Evolutionary conservation across 768 basidiomycete genomes (phyloP).

Genomic region (Russula griseocarnosa): DNA sequence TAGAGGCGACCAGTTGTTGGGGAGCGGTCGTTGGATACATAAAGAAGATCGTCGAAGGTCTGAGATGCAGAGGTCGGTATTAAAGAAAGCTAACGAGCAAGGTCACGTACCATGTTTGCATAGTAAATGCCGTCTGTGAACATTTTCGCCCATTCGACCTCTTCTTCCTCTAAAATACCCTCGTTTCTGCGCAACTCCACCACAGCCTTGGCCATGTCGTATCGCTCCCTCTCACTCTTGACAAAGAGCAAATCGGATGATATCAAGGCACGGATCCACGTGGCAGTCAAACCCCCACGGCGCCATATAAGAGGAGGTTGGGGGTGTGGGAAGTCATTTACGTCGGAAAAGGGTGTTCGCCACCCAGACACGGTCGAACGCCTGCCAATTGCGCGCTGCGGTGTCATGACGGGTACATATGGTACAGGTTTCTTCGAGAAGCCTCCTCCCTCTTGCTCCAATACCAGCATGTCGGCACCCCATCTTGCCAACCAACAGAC

Average conservation of each 20-base stretch:
- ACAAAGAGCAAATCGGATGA: slow-evolving; percentile 80
- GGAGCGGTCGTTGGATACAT: slow-evolving; percentile 70
- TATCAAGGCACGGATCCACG: slow-evolving; percentile 70
- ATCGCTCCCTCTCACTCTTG: slow-evolving; percentile 71
- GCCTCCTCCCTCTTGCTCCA: slow-evolving; percentile 45
- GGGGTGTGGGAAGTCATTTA: slow-evolving; percentile 21
- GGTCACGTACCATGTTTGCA: slow-evolving; percentile 66
- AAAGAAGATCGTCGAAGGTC: slow-evolving; percentile 75
- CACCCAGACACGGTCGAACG: slow-evolving; percentile 20
- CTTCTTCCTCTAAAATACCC: slow-evolving; percentile 57
- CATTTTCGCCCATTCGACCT: slow-evolving; percentile 62
- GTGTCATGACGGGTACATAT: slow-evolving; percentile 8
- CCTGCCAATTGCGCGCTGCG: slow-evolving; percentile 15
- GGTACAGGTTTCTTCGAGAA: slow-evolving; percentile 11
- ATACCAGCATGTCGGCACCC: slow-evolving; percentile 72
- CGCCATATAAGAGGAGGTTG: slow-evolving; percentile 60
- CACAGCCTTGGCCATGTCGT: slow-evolving; percentile 68
- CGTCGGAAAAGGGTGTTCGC: slow-evolving; percentile 4
- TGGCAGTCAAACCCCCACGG: slow-evolving; percentile 65
- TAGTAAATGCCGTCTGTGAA: slow-evolving; percentile 82
- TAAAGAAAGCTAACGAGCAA: slow-evolving; percentile 10
- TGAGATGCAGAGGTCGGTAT: slow-evolving; percentile 34
- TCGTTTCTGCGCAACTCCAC: slow-evolving; percentile 66
- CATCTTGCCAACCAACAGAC: slow-evolving; percentile 85
- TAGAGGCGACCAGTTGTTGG: slow-evolving; percentile 64